phyloP scores from a whole-genome alignment of 805 yeast genomes.

The Saccharomycopsis guyanensis region DNA sequence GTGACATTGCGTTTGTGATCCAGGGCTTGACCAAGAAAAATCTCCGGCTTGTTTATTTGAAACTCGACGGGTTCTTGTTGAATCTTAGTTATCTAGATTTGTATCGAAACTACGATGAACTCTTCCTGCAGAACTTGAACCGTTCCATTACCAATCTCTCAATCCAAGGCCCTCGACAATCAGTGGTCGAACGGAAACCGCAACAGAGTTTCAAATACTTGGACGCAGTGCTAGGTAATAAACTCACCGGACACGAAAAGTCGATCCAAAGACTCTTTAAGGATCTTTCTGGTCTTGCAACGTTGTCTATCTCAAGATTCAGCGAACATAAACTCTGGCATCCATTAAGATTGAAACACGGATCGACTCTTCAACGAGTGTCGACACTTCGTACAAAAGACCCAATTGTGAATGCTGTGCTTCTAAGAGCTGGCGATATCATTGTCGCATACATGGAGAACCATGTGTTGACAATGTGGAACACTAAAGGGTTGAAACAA shows the following conservation, averaged over 20 bases:
- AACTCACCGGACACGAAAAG: conserved; percentile 80
- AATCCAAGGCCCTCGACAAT: not conserved
- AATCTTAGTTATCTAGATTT: conserved; percentile 11
- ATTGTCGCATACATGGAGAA: conserved; percentile 40
- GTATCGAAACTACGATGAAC: conserved; percentile 8
- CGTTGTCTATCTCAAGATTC: conserved; percentile 54
- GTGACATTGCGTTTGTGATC: conserved; percentile 34
- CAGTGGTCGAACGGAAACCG: not conserved
- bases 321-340: conserved; percentile 58
- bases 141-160: conserved; percentile 11
- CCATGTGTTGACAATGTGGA: conserved; percentile 48
- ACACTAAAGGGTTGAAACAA: conserved; percentile 33
- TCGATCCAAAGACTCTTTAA: conserved; percentile 62
- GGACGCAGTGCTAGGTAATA: conserved; percentile 33
- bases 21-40: conserved; percentile 37
- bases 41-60: conserved; percentile 30
- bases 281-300: conserved; percentile 56
- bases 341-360: conserved; percentile 29
- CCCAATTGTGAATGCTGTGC: conserved; percentile 41
- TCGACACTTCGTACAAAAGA: conserved; percentile 33
- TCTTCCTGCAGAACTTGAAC: conserved; percentile 2
- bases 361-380: conserved; percentile 31
- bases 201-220: not conserved
- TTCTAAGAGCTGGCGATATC: conserved; percentile 40
- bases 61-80: conserved; percentile 27